phyloP scores from a whole-genome alignment of 192 early-diverging fungal species.

The Coemansia sp. region DNA sequence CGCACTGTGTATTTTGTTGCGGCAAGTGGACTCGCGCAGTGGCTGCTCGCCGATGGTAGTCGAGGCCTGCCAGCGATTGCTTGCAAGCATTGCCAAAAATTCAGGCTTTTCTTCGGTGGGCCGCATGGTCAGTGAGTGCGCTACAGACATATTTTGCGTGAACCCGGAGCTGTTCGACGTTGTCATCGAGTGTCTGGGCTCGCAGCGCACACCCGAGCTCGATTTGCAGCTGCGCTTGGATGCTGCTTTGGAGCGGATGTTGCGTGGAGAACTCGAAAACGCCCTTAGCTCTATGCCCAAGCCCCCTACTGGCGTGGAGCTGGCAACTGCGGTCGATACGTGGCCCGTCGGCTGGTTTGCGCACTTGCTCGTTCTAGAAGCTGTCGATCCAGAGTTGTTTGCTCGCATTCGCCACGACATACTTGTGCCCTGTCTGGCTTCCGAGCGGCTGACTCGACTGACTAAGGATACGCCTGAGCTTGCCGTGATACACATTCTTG shows the following conservation, averaged over 20 bases:
- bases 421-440: conserved; percentile 17
- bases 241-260: conserved; percentile 33
- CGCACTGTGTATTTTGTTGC: conserved; percentile 28
- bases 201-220: conserved; percentile 8
- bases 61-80: conserved; percentile 31
- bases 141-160: conserved; percentile 30
- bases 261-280: conserved; percentile 26
- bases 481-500: conserved; percentile 22
- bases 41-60: conserved; percentile 16
- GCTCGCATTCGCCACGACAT: conserved; percentile 17
- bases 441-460: conserved; percentile 13
- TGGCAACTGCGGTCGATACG: neutral
- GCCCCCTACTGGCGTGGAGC: conserved; percentile 1
- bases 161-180: conserved; percentile 22
- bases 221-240: conserved; percentile 13
- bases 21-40: conserved; percentile 17
- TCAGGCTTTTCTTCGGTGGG: conserved; percentile 13
- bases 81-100: conserved; percentile 18
- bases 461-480: conserved; percentile 17
- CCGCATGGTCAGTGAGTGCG: conserved; percentile 19
- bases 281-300: conserved; percentile 8
- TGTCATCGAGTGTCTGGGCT: neutral
- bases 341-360: conserved; percentile 25
- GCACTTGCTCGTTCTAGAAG: conserved; percentile 28
- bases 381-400: conserved; percentile 18